Base-by-base conservation (phyloP, 225 moss, liverwort and hornwort species). In the Bryoerythrophyllum caledonicum region DNA sequence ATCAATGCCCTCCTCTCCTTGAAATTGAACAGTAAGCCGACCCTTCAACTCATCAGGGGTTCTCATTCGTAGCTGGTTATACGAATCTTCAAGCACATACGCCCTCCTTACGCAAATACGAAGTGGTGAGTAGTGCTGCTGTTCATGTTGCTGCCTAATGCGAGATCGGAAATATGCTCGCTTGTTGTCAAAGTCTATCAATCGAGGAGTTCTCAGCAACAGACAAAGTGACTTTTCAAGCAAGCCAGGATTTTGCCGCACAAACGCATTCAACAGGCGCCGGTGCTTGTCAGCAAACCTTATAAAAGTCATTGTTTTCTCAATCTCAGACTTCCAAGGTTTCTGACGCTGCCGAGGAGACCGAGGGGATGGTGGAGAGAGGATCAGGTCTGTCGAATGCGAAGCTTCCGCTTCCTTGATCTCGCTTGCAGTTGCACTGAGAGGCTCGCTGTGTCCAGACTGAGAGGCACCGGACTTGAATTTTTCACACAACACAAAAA, bases 1-100 rank as follows among this genome's bases (percentile, higher is more conserved):
- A 83, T 99, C 97, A 80, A 99, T 99, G 20, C 97, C 97, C 88
- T 99, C 94, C 78, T 99, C 97, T 25, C 94, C 97, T 75, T 99
- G 94, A 52, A 99, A 99, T 63, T 94, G 93, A 57, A 99, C 91
- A 41, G 94, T 94, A 28, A 99, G 89, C 3, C 97, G 86, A 20
- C 97, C 97, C 82, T 99, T 94, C 78, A 99, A 78, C 71, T 99
- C 97, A 70, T 94, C 94, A 59, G 93, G 89, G 24, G 93, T 99
- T 65, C 97, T 91, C 97, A 99, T 94, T 37, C 97, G 88, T 40
- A 99, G 82, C 81, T 99, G 97, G 71, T 93, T 95, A 53, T 94
- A 99, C 2, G 94, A 99, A 70, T 99, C 94, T 69, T 99, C 97
- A 35, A 99, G 75, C 74, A 94, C 90, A 75, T 99, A 99, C n/a